A percentile compares a stretch with the other conserved stretches of the same genome.
These are phyloP conservation scores for Lentithecium fluviatile DNA, from an alignment of 495 filamentous ascomycete genomes.

Conservation along the genomic window DNA sequence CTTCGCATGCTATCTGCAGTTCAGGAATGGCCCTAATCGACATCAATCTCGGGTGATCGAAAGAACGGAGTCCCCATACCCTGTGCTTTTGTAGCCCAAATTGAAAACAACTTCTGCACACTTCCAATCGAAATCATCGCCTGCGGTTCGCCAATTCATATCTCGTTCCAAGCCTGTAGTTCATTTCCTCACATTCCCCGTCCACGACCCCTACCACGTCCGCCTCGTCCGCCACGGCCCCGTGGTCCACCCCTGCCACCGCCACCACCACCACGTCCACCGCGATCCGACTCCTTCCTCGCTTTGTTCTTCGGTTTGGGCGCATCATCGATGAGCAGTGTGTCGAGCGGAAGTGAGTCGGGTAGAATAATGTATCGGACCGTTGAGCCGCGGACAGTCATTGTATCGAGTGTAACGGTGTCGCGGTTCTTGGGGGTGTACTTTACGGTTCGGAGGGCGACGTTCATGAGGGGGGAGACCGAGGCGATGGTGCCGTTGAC, in stretches of 20 bases:
- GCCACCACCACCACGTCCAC: slow-evolving; percentile 47
- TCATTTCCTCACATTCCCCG: neutral
- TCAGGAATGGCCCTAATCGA: too few species aligned
- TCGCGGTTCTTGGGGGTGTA: slow-evolving; percentile 88
- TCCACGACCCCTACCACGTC: slow-evolving; percentile 27
- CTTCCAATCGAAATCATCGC: neutral
- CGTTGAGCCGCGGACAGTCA: slow-evolving; percentile 91
- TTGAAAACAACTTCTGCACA: neutral
- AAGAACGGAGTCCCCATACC: slow-evolving; percentile 16
- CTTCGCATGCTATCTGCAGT: too few species aligned
- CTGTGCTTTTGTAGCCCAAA: neutral
- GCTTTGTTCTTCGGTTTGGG: slow-evolving; percentile 99
- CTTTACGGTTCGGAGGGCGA: slow-evolving; percentile 86
- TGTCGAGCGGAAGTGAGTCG: slow-evolving; percentile 90
- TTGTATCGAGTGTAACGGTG: slow-evolving; percentile 82
- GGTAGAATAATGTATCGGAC: slow-evolving; percentile 94
- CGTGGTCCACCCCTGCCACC: slow-evolving; percentile 57
- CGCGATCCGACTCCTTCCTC: slow-evolving; percentile 81
- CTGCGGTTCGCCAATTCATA: neutral
- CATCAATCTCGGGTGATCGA: too few species aligned
- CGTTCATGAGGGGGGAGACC: slow-evolving; percentile 97
- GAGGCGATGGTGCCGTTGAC: slow-evolving; percentile 93
- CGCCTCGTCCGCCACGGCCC: slow-evolving; percentile 54
- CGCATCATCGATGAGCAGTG: slow-evolving; percentile 89
- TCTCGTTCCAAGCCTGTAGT: neutral